phyloP scores from a whole-genome alignment of 129 eudicot genomes.

The Dittrichia graveolens region DNA sequence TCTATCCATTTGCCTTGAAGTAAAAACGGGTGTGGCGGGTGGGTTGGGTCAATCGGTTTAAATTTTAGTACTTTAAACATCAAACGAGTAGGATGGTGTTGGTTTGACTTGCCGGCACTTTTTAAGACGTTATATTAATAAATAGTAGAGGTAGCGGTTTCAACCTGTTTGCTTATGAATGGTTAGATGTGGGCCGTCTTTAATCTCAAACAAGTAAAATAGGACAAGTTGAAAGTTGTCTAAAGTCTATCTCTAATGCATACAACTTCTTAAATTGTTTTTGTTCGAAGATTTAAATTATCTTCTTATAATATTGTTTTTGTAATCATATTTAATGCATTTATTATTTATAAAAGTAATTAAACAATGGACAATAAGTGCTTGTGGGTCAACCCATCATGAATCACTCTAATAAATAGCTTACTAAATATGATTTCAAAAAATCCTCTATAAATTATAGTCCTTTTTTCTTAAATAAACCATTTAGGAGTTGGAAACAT shows the following conservation, averaged over 20 bases:
- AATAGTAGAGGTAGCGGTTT: no score
- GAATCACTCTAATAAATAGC: neutral
- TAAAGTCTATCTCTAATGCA: no score
- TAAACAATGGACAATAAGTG: neutral
- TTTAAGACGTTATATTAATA: no score
- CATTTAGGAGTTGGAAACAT: neutral
- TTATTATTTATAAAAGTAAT: neutral
- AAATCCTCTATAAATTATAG: neutral
- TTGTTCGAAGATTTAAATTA: no score
- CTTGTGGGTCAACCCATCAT: neutral
- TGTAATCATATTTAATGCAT: neutral
- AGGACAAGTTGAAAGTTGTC: no score
- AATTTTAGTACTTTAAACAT: no score
- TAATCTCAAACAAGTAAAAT: neutral
- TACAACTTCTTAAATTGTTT: no score
- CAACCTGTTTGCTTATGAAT: neutral
- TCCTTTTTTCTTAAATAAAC: neutral
- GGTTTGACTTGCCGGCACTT: no score
- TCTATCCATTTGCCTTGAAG: slow-evolving; percentile 12
- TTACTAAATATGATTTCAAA: neutral
- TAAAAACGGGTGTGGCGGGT: neutral
- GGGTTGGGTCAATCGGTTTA: no score
- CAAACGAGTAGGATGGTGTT: no score
- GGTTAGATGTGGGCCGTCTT: neutral
- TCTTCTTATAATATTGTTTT: no score